Percentiles rank a stretch among this genome's conserved stretches.
phyloP scores from a whole-genome alignment of 2,329 filamentous ascomycete genomes.

The Diaporthe citriasiana region DNA sequence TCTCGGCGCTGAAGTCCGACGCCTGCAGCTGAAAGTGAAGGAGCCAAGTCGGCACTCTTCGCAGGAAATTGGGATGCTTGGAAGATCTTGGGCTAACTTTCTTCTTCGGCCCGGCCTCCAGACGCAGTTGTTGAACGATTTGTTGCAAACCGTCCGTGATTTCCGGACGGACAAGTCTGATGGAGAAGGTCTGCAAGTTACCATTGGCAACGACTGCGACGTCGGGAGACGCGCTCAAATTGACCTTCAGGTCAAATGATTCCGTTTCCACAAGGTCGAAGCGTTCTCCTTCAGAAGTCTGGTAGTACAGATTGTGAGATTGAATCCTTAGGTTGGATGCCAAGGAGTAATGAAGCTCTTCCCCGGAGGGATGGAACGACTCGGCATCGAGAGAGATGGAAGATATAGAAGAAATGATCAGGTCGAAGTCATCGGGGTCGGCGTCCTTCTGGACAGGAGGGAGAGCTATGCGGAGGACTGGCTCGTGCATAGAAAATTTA shows the following conservation, averaged over 20 bases:
- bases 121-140: conserved; percentile 86
- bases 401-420: conserved; percentile 95
- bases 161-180: conserved; percentile 91
- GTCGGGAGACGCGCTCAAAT: conserved; percentile 87
- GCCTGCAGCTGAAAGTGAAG: conserved; percentile 87
- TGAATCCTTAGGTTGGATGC: conserved; percentile 86
- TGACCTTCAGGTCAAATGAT: conserved; percentile 86
- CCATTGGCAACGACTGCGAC: conserved; percentile 85
- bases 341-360: conserved; percentile 88
- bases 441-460: conserved; percentile 78
- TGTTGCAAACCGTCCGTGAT: conserved; percentile 93
- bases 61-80: conserved; percentile 77
- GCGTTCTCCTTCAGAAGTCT: conserved; percentile 84
- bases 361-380: conserved; percentile 90
- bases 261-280: conserved; percentile 92
- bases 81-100: conserved; percentile 62
- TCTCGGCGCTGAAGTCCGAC: conserved; percentile 89
- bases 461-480: conserved; percentile 89
- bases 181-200: conserved; percentile 86
- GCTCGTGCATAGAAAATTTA: conserved; percentile 97
- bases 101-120: conserved; percentile 76
- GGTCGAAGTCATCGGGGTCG: conserved; percentile 86
- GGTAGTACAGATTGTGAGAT: conserved; percentile 93
- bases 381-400: conserved; percentile 94
- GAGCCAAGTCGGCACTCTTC: conserved; percentile 87